phyloP scores from a whole-genome alignment of 441 rosid species.

The Bocquillonia castaneifolia region DNA sequence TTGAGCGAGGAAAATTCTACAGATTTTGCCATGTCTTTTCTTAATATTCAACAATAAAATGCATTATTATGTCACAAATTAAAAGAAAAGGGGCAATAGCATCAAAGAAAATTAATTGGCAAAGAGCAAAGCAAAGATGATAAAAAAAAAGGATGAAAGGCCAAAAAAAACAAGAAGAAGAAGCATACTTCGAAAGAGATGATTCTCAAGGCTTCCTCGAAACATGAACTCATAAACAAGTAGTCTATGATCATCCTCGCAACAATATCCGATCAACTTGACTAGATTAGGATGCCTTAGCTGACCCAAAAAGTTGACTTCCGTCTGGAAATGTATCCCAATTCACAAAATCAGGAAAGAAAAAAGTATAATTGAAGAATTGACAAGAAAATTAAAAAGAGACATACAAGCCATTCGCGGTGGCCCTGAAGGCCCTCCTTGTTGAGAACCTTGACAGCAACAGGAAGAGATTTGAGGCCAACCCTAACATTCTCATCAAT shows the following conservation, averaged over 20 bases:
- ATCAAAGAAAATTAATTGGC: background rate
- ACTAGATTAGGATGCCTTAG: constrained; percentile 73
- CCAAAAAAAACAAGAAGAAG: background rate
- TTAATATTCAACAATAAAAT: background rate
- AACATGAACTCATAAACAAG: constrained; percentile 78
- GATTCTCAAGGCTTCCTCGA: constrained; percentile 84
- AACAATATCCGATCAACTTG: constrained; percentile 74
- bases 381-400: background rate
- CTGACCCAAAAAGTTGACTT: constrained; percentile 77
- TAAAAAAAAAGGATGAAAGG: background rate
- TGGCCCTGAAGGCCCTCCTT: constrained; percentile 84
- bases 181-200: constrained; percentile 65
- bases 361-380: background rate
- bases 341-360: background rate
- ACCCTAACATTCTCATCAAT: constrained; percentile 62
- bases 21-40: background rate
- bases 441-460: constrained; percentile 79
- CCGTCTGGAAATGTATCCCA: constrained; percentile 41
- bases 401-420: constrained; percentile 75
- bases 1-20: background rate
- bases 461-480: constrained; percentile 65
- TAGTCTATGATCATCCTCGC: constrained; percentile 74
- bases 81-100: background rate
- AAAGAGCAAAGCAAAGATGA: background rate
- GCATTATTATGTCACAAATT: background rate